Evolutionary conservation across 352 stramenopile species (phyloP).

Genomic region (Blastocystis sp.): DNA sequence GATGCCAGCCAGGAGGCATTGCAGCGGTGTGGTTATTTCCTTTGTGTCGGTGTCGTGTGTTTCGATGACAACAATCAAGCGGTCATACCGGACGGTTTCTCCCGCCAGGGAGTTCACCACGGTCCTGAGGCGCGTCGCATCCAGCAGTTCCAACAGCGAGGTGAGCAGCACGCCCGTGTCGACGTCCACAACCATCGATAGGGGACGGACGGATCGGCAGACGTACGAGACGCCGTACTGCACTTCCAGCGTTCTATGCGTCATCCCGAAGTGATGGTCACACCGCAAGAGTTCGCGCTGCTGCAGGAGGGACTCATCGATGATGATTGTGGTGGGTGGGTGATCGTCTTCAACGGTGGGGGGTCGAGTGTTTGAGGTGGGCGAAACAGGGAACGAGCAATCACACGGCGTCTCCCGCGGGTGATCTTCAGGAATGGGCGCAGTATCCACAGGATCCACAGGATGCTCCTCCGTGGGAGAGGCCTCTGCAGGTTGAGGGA

Average conservation of each 20-base stretch:
- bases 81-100: neutral
- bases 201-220: neutral
- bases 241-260: neutral
- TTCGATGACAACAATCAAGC: neutral
- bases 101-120: neutral
- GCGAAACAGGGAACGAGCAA: neutral
- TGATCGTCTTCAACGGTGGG: neutral
- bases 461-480: neutral
- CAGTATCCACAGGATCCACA: neutral
- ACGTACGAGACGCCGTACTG: neutral
- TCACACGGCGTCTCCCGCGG: neutral
- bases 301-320: neutral
- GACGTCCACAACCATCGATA: slow-evolving; percentile 9
- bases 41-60: neutral
- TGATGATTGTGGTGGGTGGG: neutral
- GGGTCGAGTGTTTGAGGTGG: neutral
- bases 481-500: neutral
- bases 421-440: neutral
- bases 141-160: neutral
- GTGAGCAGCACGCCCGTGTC: neutral
- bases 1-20: slow-evolving; percentile 9
- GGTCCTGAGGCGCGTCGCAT: neutral
- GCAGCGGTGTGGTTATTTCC: neutral
- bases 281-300: neutral
- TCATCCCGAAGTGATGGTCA: neutral